phyloP scores from a whole-genome alignment of 2,329 filamentous ascomycete species.

The Amesomyces nigricolor region DNA sequence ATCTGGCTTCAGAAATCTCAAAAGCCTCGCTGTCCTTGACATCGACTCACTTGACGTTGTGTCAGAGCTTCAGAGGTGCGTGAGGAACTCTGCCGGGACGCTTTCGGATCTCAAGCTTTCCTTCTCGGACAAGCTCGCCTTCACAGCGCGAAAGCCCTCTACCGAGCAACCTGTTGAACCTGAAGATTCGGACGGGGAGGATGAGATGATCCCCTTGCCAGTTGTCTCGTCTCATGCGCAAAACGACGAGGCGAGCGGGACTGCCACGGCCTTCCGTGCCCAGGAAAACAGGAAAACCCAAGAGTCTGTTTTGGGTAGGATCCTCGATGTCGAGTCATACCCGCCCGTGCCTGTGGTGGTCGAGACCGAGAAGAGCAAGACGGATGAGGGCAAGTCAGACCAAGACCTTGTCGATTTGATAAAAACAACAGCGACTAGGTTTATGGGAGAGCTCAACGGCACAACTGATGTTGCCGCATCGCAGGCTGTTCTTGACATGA shows the following conservation, averaged over 20 bases:
- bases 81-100: constrained; percentile 50
- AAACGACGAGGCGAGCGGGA: constrained; percentile 35
- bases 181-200: constrained; percentile 45
- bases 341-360: constrained; percentile 28
- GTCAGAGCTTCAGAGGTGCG: constrained; percentile 49
- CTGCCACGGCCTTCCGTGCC: constrained; percentile 43
- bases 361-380: constrained; percentile 15
- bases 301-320: constrained; percentile 46
- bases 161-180: constrained; percentile 31
- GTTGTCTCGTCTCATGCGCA: constrained; percentile 27
- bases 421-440: constrained; percentile 36
- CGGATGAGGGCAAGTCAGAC: constrained; percentile 22
- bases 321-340: constrained; percentile 47
- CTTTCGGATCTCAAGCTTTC: constrained; percentile 53
- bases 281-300: constrained; percentile 51
- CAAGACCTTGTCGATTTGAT: constrained; percentile 37
- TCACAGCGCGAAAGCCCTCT: constrained; percentile 40
- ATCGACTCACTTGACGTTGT: constrained; percentile 54
- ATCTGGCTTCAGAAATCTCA: constrained; percentile 52
- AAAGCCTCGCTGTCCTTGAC: constrained; percentile 50
- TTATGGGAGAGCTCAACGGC: constrained; percentile 40
- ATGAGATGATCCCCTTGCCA: constrained; percentile 47
- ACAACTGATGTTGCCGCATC: constrained; percentile 32
- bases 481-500: constrained; percentile 44
- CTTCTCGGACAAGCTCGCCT: constrained; percentile 49